Conservation (phyloP, 2,329 filamentous ascomycete genomes). For the Taxawa tesnikishii region DNA sequence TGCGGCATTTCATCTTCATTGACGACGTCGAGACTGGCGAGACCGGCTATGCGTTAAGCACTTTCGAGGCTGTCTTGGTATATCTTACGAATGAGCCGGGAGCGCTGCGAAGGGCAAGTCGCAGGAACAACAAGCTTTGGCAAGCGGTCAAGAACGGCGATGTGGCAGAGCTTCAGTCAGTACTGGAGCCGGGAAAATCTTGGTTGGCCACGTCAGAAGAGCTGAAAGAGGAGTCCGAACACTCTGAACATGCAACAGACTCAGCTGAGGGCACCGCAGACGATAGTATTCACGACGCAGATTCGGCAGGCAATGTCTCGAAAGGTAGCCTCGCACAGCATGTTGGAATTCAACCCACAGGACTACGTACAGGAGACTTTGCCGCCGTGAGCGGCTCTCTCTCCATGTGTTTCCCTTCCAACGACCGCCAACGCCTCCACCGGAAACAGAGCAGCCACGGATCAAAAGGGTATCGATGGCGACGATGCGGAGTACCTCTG, state of each 20-base stretch:
- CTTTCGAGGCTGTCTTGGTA: slow-evolving; percentile 83
- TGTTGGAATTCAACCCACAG: no score
- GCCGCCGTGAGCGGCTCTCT: slow-evolving; percentile 36
- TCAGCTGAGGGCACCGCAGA: neutral
- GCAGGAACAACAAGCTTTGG: slow-evolving; percentile 78
- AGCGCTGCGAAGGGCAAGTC: slow-evolving; percentile 71
- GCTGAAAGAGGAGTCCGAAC: slow-evolving; percentile 6
- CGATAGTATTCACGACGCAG: no score
- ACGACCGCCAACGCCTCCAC: slow-evolving; percentile 39
- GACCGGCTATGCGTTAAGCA: slow-evolving; percentile 90
- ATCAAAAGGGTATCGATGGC: slow-evolving; percentile 82
- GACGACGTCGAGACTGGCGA: slow-evolving; percentile 96
- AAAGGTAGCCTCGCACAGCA: no score
- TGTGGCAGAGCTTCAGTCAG: slow-evolving; percentile 58
- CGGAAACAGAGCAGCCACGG: slow-evolving; percentile 31
- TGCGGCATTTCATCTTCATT: slow-evolving; percentile 94
- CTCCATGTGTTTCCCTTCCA: slow-evolving; percentile 91
- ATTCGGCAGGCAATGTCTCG: no score
- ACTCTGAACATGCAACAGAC: slow-evolving; percentile 1
- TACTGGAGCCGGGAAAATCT: slow-evolving; percentile 55
- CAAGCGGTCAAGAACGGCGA: slow-evolving; percentile 71
- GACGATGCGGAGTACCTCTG: slow-evolving; percentile 61
- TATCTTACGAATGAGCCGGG: slow-evolving; percentile 77
- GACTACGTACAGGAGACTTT: slow-evolving; percentile 13
- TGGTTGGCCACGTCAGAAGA: slow-evolving; percentile 4